phyloP scores from a whole-genome alignment of 495 filamentous ascomycete genomes.

The Niebla homalea region DNA sequence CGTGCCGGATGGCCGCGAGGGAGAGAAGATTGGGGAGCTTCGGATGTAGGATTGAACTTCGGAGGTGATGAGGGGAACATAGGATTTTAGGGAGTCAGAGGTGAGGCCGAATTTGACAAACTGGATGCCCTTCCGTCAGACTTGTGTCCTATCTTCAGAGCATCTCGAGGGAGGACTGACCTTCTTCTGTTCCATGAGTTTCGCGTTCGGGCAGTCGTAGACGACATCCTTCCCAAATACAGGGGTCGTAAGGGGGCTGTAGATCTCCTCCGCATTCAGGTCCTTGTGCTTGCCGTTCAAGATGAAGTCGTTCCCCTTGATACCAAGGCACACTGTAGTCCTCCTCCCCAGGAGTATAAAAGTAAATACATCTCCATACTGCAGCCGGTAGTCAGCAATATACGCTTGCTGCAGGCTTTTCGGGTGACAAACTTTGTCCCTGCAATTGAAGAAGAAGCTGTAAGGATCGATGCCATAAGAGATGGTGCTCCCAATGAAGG shows the following conservation, averaged over 20 bases:
- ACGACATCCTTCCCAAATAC: conserved; percentile 80
- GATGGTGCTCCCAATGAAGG: conserved; percentile 64
- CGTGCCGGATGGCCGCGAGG: conserved; percentile 37
- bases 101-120: conserved; percentile 82
- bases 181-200: conserved; percentile 77
- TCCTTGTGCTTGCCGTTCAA: conserved; percentile 74
- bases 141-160: neutral
- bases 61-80: conserved; percentile 64
- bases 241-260: conserved; percentile 67
- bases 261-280: conserved; percentile 71
- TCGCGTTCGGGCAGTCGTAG: conserved; percentile 77
- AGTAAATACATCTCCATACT: conserved; percentile 74
- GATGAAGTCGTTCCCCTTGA: conserved; percentile 76
- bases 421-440: conserved; percentile 43
- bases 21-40: conserved; percentile 51
- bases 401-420: neutral
- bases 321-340: conserved; percentile 62
- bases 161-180: conserved; percentile 12
- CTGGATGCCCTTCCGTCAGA: conserved; percentile 23
- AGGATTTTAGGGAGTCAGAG: conserved; percentile 57
- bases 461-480: conserved; percentile 77
- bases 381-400: conserved; percentile 6
- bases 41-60: conserved; percentile 62
- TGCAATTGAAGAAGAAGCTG: conserved; percentile 58
- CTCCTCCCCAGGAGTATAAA: conserved; percentile 65